A percentile compares a stretch with the other conserved stretches of the same genome.
Conservation (phyloP, 2,329 filamentous ascomycete species). For the Cladosporium sp. region DNA sequence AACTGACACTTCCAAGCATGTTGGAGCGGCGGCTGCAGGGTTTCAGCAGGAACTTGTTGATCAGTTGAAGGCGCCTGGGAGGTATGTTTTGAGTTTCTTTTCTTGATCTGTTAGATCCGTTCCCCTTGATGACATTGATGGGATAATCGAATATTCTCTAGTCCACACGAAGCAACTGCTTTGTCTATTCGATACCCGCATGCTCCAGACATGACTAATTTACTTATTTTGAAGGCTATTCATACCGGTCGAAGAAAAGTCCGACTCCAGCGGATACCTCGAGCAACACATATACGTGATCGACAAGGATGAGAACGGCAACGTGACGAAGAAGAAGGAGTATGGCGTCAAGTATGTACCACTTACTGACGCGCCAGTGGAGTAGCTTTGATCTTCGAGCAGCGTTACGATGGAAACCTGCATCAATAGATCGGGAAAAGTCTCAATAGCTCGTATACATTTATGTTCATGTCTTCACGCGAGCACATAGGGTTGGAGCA, state of each 20-base stretch:
- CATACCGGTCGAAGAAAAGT: slow-evolving; percentile 65
- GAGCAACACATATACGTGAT: slow-evolving; percentile 72
- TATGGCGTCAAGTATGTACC: slow-evolving; percentile 78
- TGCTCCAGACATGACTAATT: neutral
- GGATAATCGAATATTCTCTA: neutral
- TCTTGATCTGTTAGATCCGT: neutral
- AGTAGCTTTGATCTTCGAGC: neutral
- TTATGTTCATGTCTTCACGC: too few species aligned
- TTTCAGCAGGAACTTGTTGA: slow-evolving; percentile 71
- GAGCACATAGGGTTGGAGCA: neutral
- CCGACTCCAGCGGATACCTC: slow-evolving; percentile 8
- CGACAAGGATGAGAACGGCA: slow-evolving; percentile 68
- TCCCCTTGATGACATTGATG: neutral
- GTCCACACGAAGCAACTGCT: neutral
- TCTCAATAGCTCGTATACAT: too few species aligned
- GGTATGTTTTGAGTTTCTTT: slow-evolving; percentile 40
- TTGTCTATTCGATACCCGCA: neutral
- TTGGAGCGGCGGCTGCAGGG: slow-evolving; percentile 78
- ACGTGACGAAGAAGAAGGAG: slow-evolving; percentile 59
- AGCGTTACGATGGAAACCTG: too few species aligned
- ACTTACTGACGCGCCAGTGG: slow-evolving; percentile 65
- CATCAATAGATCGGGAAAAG: too few species aligned
- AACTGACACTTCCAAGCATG: slow-evolving; percentile 53
- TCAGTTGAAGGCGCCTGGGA: slow-evolving; percentile 76
- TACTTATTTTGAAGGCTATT: slow-evolving; percentile 58